Evolutionary conservation across 2,329 filamentous ascomycete genomes (phyloP).

Genomic region (Trichoderma atroviride): DNA sequence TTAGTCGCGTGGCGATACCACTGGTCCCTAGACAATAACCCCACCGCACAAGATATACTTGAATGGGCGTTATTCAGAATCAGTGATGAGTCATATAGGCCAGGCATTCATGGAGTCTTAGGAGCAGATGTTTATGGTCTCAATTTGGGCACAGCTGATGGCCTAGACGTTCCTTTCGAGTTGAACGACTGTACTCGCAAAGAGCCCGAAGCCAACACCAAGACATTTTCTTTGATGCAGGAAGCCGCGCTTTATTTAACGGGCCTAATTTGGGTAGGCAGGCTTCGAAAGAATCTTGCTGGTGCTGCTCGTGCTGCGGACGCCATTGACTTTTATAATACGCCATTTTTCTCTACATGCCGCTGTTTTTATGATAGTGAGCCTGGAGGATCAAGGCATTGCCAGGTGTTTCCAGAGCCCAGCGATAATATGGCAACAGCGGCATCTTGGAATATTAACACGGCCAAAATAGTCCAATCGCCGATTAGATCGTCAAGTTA

Average conservation of each 20-base stretch:
- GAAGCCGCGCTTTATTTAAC: constrained; percentile 1
- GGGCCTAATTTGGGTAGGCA: not conserved
- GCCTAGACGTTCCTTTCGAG: not conserved
- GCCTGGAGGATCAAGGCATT: not conserved
- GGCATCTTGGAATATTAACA: constrained; percentile 2
- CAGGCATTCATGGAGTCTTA: not conserved
- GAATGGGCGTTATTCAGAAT: constrained; percentile 4
- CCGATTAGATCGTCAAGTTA: not conserved
- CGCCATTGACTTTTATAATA: constrained; percentile 9
- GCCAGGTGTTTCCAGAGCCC: not conserved
- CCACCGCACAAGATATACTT: not conserved
- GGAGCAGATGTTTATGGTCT: constrained; percentile 5
- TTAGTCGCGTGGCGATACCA: constrained; percentile 3
- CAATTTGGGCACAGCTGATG: not conserved
- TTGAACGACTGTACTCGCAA: not conserved
- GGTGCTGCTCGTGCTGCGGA: constrained; percentile 13
- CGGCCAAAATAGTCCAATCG: not conserved
- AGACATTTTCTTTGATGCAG: constrained; percentile 6
- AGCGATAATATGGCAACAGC: not conserved
- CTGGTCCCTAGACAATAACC: not conserved
- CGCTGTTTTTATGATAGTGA: constrained; percentile 9
- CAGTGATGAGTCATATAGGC: constrained; percentile 3
- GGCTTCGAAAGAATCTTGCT: not conserved
- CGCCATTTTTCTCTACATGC: not conserved
- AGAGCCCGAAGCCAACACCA: not conserved